Percentiles rank a stretch among this genome's conserved stretches.
phyloP scores from a whole-genome alignment of 1,284 basidiomycete genomes.

The Sporisorium iseilematis-ciliati region DNA sequence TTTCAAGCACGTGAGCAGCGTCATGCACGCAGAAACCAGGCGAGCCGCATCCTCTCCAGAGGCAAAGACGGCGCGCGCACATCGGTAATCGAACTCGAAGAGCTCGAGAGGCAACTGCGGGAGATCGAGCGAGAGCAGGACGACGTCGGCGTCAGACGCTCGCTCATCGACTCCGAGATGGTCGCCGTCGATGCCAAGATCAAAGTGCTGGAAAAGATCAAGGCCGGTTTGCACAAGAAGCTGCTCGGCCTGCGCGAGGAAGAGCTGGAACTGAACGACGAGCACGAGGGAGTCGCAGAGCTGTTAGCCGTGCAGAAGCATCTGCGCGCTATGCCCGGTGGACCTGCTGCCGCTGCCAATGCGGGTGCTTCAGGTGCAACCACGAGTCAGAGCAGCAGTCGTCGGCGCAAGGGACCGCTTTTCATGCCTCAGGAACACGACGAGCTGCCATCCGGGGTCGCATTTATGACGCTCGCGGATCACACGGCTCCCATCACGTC shows the following conservation, averaged over 20 bases:
- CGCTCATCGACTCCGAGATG: slow-evolving; percentile 55
- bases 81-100: slow-evolving; percentile 53
- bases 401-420: slow-evolving; percentile 74
- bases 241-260: slow-evolving; percentile 91
- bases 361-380: slow-evolving; percentile 41
- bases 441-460: slow-evolving; percentile 90
- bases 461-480: slow-evolving; percentile 92
- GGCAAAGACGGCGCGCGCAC: slow-evolving; percentile 42
- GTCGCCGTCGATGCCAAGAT: slow-evolving; percentile 60
- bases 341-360: slow-evolving; percentile 57
- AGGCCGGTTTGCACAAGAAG: slow-evolving; percentile 83
- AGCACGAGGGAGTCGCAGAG: slow-evolving; percentile 59
- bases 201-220: slow-evolving; percentile 83
- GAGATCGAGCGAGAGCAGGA: slow-evolving; percentile 65
- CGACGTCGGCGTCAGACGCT: slow-evolving; percentile 56
- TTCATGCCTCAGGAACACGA: slow-evolving; percentile 98
- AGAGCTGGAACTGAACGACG: slow-evolving; percentile 93
- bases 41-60: slow-evolving; percentile 46
- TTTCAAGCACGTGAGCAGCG: slow-evolving; percentile 54
- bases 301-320: slow-evolving; percentile 64
- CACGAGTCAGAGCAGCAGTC: slow-evolving; percentile 44
- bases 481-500: slow-evolving; percentile 86
- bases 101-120: slow-evolving; percentile 63
- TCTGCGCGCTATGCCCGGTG: slow-evolving; percentile 66
- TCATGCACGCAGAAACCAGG: slow-evolving; percentile 45